Evolutionary conservation across 1,284 basidiomycete species (phyloP), one percentile per base, ranked within the genome.

Genomic region (Ustanciosporium gigantosporum): DNA sequence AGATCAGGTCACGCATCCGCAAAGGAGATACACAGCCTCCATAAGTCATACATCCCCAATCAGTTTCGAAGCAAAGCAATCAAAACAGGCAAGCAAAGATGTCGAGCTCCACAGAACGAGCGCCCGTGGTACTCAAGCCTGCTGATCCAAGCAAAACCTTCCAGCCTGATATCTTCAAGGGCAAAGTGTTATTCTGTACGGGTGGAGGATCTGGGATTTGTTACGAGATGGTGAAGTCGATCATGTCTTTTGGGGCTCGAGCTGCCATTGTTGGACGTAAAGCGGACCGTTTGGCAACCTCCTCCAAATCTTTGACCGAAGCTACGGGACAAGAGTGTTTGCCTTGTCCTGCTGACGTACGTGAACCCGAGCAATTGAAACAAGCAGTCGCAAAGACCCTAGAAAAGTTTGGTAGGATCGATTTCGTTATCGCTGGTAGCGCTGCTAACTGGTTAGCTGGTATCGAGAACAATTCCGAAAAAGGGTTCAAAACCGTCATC

Each of bases 141-240:
- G 60, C 60, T 7, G 50, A 64, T 24, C 47, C 68, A 8, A 36
- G 38, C 22, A 43, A 43, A 27, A 48, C 70, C 20, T 95, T 94
- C 83, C 86, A 85, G 67, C 75, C 82, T 3, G 87, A 90, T 69
- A 82, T 95, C 31, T 95, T 95, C 84, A 85, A 86, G 66, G 91
- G 89, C 68, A 95, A 93, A 78, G 91, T 96, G 13, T 83, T 94
- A 16, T 94, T 97, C 80, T 91, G 89, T 79, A 95, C 91, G 0
- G 73, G 77, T 23, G 76, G 76, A 17, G 78, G 76, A 1, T 70
- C 70, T 1, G 93, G 93, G 11, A 97, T 98, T 79, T 92, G 93
- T 80, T 88, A 88, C 68, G 85, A 82, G 41, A 92, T 96, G 86
- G 88, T 87, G 29, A 55, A 66, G 38, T 44, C 58, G 39, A 50